These are phyloP conservation scores for Chaetomiaceae sp. DNA, from an alignment of 2,329 filamentous ascomycete genomes.

Conservation along the genomic window DNA sequence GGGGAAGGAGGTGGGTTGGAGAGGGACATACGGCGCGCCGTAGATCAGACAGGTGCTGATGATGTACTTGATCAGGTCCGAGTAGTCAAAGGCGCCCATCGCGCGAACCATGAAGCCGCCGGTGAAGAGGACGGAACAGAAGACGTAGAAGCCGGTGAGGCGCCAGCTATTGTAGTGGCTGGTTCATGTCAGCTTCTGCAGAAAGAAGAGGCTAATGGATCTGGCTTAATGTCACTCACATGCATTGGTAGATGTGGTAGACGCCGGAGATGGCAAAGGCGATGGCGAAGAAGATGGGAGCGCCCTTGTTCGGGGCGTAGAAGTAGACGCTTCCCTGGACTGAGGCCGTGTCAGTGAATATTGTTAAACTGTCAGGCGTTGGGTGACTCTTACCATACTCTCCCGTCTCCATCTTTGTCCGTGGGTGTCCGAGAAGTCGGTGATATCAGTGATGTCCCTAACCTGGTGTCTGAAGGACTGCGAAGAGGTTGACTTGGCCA, in stretches of 20 bases:
- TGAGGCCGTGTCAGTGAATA: conserved; percentile 17
- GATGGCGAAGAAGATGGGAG: conserved; percentile 43
- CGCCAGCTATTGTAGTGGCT: conserved; percentile 47
- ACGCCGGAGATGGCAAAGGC: conserved; percentile 37
- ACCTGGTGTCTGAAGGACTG: not conserved
- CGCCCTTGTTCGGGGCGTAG: conserved; percentile 45
- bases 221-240: conserved; percentile 40
- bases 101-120: conserved; percentile 46
- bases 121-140: conserved; percentile 44
- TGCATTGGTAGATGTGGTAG: conserved; percentile 40
- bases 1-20: no score
- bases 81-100: conserved; percentile 45
- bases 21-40: conserved; percentile 29
- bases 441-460: not conserved
- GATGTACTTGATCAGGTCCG: conserved; percentile 40
- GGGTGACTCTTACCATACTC: conserved; percentile 10
- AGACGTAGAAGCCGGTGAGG: conserved; percentile 45
- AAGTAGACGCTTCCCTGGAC: conserved; percentile 43
- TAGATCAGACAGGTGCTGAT: conserved; percentile 36
- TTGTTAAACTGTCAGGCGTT: not conserved
- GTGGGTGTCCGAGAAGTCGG: not conserved
- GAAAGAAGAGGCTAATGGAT: not conserved
- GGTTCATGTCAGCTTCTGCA: not conserved
- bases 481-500: not conserved
- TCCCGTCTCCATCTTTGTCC: conserved; percentile 21